Evolutionary conservation across 2,329 filamentous ascomycete genomes (phyloP).

Genomic region (Pseudopithomyces chartarum): DNA sequence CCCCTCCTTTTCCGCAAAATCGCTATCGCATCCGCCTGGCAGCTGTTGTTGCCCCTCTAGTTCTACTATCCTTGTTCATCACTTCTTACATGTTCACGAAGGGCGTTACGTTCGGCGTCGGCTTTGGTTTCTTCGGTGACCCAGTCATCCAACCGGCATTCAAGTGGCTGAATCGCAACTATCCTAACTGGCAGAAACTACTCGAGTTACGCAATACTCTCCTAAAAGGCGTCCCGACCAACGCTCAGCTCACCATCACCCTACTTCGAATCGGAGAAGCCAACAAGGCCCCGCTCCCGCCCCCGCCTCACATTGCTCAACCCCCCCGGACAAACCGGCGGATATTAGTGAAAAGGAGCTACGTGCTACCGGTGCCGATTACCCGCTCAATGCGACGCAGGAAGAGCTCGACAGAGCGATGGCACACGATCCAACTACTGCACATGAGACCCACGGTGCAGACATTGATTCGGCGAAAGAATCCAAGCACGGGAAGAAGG

Average conservation of each 20-base stretch:
- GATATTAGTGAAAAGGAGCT: constrained; percentile 57
- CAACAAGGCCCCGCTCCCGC: constrained; percentile 77
- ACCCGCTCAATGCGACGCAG: constrained; percentile 64
- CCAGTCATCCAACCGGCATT: constrained; percentile 69
- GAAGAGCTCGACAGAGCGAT: constrained; percentile 70
- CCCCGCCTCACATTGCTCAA: constrained; percentile 54
- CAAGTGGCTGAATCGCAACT: constrained; percentile 62
- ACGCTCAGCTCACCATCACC: constrained; percentile 81
- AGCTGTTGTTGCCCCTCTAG: constrained; percentile 50
- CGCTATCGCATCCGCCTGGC: constrained; percentile 53
- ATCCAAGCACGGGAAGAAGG: constrained; percentile 54
- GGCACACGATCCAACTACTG: constrained; percentile 50
- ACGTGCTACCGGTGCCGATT: constrained; percentile 57
- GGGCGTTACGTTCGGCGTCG: constrained; percentile 67
- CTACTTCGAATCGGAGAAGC: constrained; percentile 80
- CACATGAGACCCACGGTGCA: constrained; percentile 57
- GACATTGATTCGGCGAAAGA: constrained; percentile 57
- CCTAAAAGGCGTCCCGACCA: constrained; percentile 82
- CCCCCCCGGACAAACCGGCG: constrained; percentile 57
- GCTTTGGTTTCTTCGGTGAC: constrained; percentile 80
- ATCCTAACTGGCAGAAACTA: constrained; percentile 76
- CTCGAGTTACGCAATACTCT: constrained; percentile 76
- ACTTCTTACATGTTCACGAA: constrained; percentile 63
- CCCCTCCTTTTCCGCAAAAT: constrained; percentile 53
- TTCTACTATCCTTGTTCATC: constrained; percentile 51